These are phyloP conservation scores for Raphanus raphanistrum DNA, from an alignment of 345 rosid species.

Conservation along the genomic window DNA sequence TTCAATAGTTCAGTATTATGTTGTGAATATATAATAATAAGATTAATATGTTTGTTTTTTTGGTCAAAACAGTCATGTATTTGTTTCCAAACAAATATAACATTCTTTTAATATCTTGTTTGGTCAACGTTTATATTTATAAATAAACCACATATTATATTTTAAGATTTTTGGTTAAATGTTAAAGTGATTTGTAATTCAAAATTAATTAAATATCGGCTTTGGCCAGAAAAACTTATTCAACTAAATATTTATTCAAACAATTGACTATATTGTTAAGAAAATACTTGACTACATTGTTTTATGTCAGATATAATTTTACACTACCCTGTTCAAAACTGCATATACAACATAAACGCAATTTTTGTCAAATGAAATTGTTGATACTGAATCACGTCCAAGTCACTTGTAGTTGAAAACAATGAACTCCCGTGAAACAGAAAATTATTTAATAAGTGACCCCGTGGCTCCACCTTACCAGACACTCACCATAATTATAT, in stretches of 20 bases:
- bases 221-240: neutral
- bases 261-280: neutral
- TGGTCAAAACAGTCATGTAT: neutral
- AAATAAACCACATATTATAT: neutral
- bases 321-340: neutral
- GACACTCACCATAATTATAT: neutral
- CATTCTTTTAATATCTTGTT: neutral
- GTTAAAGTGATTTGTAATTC: neutral
- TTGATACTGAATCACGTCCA: neutral
- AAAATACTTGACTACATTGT: neutral
- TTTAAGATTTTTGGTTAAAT: neutral
- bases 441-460: neutral
- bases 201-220: neutral
- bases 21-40: neutral
- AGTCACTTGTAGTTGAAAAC: neutral
- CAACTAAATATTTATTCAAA: neutral
- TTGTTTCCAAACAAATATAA: neutral
- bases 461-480: neutral
- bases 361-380: neutral
- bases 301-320: neutral
- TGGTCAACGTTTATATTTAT: neutral
- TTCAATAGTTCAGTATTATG: neutral
- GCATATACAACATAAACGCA: neutral
- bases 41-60: neutral
- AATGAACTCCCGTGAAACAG: neutral